Conservation (phyloP, 345 rosid genomes). For the Acer negundo region DNA sequence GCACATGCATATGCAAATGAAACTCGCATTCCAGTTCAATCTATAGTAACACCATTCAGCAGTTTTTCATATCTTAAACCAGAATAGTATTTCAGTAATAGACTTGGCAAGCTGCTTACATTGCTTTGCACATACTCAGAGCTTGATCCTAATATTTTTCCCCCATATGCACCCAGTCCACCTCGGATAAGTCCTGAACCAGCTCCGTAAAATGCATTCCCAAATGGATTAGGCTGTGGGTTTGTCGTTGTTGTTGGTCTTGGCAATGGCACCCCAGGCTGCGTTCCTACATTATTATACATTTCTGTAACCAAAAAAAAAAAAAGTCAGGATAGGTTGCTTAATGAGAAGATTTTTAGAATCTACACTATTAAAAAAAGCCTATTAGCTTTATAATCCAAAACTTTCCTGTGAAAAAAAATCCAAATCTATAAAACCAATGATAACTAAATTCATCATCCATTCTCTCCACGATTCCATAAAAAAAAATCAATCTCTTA, state of each 20-base stretch:
- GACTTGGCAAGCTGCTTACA: constrained; percentile 52
- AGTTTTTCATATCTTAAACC: constrained; percentile 4
- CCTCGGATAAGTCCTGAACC: constrained; percentile 89
- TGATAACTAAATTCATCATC: not conserved
- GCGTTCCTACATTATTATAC: constrained; percentile 73
- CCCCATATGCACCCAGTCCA: constrained; percentile 96
- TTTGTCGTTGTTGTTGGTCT: constrained; percentile 45
- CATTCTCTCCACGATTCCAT: not conserved
- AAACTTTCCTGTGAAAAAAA: not conserved
- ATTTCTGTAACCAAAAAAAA: constrained; percentile 44
- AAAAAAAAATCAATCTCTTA: not conserved
- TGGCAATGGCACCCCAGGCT: constrained; percentile 66
- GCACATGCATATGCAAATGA: not conserved
- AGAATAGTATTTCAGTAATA: constrained; percentile 5
- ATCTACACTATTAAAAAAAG: not conserved
- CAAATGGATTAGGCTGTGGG: constrained; percentile 85
- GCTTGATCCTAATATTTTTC: constrained; percentile 84
- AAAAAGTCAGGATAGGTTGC: constrained; percentile 2
- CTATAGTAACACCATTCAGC: constrained; percentile 7
- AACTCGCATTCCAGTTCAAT: not conserved
- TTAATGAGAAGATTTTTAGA: not conserved
- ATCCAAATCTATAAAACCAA: not conserved
- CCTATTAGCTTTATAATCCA: not conserved
- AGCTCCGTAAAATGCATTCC: constrained; percentile 89
- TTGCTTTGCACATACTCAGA: constrained; percentile 99